Evolutionary conservation across 2,329 filamentous ascomycete species (phyloP).

Genomic region (Epichloe sibirici): DNA sequence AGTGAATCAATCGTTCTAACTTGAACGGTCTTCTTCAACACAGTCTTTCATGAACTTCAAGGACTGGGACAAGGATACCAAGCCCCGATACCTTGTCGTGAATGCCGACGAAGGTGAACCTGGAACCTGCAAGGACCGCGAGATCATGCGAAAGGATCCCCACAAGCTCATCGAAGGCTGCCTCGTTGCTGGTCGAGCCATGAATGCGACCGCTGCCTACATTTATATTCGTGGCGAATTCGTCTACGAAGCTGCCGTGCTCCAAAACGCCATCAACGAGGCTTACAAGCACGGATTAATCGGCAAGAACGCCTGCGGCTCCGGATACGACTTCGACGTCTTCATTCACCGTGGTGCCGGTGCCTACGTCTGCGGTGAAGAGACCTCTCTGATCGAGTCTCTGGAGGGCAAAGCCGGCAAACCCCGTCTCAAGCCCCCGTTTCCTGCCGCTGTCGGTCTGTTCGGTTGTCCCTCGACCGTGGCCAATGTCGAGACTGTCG

Average conservation of each 20-base stretch:
- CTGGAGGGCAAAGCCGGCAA: slow-evolving; percentile 98
- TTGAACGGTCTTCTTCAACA: background rate
- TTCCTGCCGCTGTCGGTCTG: slow-evolving; percentile 91
- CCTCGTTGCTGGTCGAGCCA: slow-evolving; percentile 86
- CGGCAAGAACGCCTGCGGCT: slow-evolving; percentile 95
- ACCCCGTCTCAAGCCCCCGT: slow-evolving; percentile 95
- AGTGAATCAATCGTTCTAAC: background rate
- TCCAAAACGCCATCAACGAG: slow-evolving; percentile 94
- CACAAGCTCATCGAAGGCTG: slow-evolving; percentile 98
- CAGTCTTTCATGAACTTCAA: slow-evolving; percentile 99
- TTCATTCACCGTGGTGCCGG: slow-evolving; percentile 94
- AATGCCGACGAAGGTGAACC: slow-evolving; percentile 98
- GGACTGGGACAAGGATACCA: slow-evolving; percentile 95
- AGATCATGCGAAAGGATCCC: slow-evolving; percentile 99
- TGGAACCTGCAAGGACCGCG: slow-evolving; percentile 97
- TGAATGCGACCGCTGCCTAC: slow-evolving; percentile 98
- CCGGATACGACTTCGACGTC: slow-evolving; percentile 95
- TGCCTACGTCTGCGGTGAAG: slow-evolving; percentile 95
- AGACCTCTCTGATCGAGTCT: slow-evolving; percentile 96
- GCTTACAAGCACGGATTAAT: slow-evolving; percentile 90
- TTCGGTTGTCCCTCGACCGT: slow-evolving; percentile 98
- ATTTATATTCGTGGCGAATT: slow-evolving; percentile 99
- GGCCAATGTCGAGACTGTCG: slow-evolving; percentile 94
- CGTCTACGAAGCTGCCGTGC: slow-evolving; percentile 83
- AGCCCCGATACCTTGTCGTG: slow-evolving; percentile 92